A percentile compares a stretch with the other conserved stretches of the same genome.
Conservation (phyloP, 441 rosid genomes). For the Pelargonium citronellum region DNA sequence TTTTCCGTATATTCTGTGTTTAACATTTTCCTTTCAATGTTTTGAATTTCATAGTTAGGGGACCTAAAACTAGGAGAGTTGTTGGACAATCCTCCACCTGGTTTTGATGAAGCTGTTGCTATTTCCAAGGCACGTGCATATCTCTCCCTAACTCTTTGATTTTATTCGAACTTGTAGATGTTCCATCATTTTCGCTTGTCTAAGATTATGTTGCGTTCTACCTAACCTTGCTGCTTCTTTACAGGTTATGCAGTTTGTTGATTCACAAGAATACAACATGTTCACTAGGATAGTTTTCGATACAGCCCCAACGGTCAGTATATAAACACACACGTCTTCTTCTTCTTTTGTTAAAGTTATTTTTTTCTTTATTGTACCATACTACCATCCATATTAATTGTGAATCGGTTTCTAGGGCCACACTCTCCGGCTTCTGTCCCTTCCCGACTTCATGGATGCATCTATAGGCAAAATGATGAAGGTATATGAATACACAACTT, state of each 20-base stretch:
- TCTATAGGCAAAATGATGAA: constrained; percentile 72
- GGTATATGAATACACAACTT: constrained; percentile 32
- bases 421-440: constrained; percentile 68
- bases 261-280: constrained; percentile 55
- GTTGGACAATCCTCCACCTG: constrained; percentile 72
- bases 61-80: constrained; percentile 71
- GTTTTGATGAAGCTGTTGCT: constrained; percentile 72
- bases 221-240: constrained; percentile 21
- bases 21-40: constrained; percentile 4
- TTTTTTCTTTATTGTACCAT: too few species aligned
- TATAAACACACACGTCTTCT: constrained; percentile 1
- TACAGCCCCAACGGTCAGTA: constrained; percentile 77
- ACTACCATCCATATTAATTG: constrained; percentile 11
- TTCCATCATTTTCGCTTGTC: background rate
- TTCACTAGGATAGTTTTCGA: constrained; percentile 72
- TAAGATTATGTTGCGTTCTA: background rate
- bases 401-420: constrained; percentile 50
- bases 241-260: constrained; percentile 72
- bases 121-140: constrained; percentile 55
- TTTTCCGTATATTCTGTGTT: background rate
- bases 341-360: background rate
- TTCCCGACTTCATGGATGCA: constrained; percentile 73
- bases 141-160: constrained; percentile 1
- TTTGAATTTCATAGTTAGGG: constrained; percentile 39
- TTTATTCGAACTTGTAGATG: background rate